Evolutionary conservation across 306 rosid genomes (phyloP).

Genomic region (Sphenostylis stenocarpa): DNA sequence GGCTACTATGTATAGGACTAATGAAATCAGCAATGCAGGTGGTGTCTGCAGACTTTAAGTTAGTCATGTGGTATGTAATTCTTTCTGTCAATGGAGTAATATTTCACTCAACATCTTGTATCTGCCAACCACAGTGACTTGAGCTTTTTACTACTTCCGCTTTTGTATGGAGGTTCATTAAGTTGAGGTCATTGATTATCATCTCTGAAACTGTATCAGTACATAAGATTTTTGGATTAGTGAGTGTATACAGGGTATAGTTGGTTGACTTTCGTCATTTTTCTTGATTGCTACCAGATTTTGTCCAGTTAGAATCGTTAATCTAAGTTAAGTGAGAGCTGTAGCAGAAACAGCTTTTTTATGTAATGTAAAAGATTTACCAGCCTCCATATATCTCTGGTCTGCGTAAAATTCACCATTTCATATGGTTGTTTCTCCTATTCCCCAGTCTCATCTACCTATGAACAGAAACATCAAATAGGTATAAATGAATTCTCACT

Average conservation of each 20-base stretch:
- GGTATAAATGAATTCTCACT: background rate
- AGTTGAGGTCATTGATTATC: slow-evolving; percentile 47
- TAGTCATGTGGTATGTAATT: slow-evolving; percentile 58
- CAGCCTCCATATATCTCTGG: slow-evolving; percentile 27
- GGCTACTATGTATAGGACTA: slow-evolving; percentile 43
- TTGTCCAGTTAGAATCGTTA: slow-evolving; percentile 33
- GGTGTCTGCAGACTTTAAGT: slow-evolving; percentile 46
- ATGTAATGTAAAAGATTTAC: slow-evolving; percentile 33
- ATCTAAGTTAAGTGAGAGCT: slow-evolving; percentile 31
- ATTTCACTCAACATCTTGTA: slow-evolving; percentile 41
- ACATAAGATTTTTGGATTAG: slow-evolving; percentile 70
- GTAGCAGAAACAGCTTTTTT: slow-evolving; percentile 35
- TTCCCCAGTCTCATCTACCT: too few relatives aligned
- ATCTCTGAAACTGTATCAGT: slow-evolving; percentile 51
- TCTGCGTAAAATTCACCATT: slow-evolving; percentile 15
- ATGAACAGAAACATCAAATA: background rate
- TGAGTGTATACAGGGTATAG: slow-evolving; percentile 69
- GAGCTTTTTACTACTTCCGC: slow-evolving; percentile 41
- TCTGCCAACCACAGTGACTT: slow-evolving; percentile 43
- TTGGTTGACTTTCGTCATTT: slow-evolving; percentile 46
- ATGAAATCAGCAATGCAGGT: slow-evolving; percentile 47
- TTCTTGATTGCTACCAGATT: slow-evolving; percentile 42
- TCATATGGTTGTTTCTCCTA: background rate
- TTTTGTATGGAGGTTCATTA: slow-evolving; percentile 43
- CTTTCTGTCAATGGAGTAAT: slow-evolving; percentile 56